Conservation (phyloP, 805 yeast species). For the Monosporozyma aerobia region DNA sequence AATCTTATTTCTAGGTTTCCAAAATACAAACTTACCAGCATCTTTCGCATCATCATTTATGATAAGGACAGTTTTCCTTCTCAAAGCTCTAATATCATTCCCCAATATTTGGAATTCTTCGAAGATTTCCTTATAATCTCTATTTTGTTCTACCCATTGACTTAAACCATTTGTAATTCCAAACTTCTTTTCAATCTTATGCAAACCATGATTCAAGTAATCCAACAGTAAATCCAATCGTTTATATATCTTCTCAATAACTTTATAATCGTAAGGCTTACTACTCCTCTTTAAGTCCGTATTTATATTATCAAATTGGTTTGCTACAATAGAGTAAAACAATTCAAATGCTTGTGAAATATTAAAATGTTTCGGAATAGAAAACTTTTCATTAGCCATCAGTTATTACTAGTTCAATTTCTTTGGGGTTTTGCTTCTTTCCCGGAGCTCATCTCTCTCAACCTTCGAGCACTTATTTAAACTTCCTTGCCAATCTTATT, state of each 20-base stretch:
- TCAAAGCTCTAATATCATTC: slow-evolving; percentile 20
- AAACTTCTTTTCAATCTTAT: slow-evolving; percentile 15
- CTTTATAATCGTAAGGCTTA: slow-evolving; percentile 4
- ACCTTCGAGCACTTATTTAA: too few species aligned
- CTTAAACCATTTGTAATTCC: slow-evolving; percentile 11
- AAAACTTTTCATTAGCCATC: slow-evolving; percentile 22
- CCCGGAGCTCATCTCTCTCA: not conserved
- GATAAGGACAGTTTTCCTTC: slow-evolving; percentile 7
- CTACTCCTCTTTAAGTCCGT: slow-evolving; percentile 8
- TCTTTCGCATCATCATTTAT: not conserved
- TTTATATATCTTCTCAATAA: slow-evolving; percentile 9
- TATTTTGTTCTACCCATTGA: slow-evolving; percentile 6
- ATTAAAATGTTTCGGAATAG: slow-evolving; percentile 23
- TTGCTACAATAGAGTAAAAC: slow-evolving; percentile 21
- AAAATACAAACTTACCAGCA: slow-evolving; percentile 1
- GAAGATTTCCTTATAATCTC: slow-evolving; percentile 10
- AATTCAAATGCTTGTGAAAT: slow-evolving; percentile 23
- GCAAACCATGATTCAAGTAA: slow-evolving; percentile 23
- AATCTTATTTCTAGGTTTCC: slow-evolving; percentile 4
- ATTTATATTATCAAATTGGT: slow-evolving; percentile 8
- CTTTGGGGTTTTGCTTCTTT: not conserved
- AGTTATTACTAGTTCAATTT: not conserved
- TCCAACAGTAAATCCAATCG: slow-evolving; percentile 12
- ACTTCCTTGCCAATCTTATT: not conserved
- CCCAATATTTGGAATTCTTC: slow-evolving; percentile 25